Evolutionary conservation across 1,139 yeast species (phyloP), one percentile per base, ranked within the genome.

Genomic region (Hyphopichia buzzinii): DNA sequence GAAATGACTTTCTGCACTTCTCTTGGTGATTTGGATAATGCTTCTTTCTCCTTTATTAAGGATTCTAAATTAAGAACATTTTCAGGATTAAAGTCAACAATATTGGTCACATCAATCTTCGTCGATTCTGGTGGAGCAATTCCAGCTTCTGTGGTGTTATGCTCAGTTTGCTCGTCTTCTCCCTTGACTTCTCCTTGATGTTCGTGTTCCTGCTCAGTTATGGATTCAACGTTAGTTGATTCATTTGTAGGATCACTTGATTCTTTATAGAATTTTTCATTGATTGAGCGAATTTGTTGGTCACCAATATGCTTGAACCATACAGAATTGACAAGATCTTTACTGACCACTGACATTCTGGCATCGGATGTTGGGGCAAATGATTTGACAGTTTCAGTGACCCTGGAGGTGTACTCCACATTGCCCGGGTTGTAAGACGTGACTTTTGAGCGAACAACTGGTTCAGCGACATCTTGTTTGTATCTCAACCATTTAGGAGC

Each of bases 301-400:
- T 71, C 70, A 0, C 94, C 94, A 32, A 82, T 67, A 54, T 80
- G 88, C 47, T 84, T 87, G 40, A 81, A 72, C 96, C 97, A 90
- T 7, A 86, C 76, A 17, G 79, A 67, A 1, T 84, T 80, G 41
- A 84, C 82, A 41, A 81, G 75, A 11, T 73, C 73, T 16, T 77
- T 76, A 17, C 84, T 76, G 6, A 88, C 67, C 7, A 87, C 82
- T 2, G 85, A 71, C 19, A 79, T 81, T 30, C 76, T 74, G 57
- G 85, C 88, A 55, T 89, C 96, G 29, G 72, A 62, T 1, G 72
- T 57, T 3, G 97, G 97, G 0, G 94, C 95, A 73, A 88, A 90
- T 10, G 88, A 77, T 39, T 74, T 72, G 42, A 74, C 77, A 8
- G 73, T 74, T 34, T 81, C 81, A 36, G 63, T 66, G n/a, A 33